phyloP scores from a whole-genome alignment of 345 rosid species.

The Eucalyptus tenuipes region DNA sequence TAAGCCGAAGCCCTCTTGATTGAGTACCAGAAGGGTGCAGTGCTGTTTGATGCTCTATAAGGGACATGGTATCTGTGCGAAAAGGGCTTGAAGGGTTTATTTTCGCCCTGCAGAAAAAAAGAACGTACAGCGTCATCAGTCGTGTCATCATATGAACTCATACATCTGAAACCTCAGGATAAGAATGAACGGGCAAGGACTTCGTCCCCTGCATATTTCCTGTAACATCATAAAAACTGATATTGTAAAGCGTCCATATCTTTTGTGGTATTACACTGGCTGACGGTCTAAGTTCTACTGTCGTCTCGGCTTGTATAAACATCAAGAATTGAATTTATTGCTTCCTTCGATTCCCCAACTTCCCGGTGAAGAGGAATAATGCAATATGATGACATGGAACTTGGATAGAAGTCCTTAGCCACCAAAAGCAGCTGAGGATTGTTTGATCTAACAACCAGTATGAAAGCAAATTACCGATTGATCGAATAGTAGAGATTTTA shows the following conservation, averaged over 20 bases:
- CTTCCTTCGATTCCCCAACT: background rate
- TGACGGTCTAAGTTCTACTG: background rate
- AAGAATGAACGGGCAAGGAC: background rate
- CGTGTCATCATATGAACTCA: background rate
- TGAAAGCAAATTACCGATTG: too few relatives aligned
- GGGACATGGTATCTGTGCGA: slow-evolving; percentile 17
- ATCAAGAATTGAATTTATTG: background rate
- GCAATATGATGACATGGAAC: background rate
- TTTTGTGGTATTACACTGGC: background rate
- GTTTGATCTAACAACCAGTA: too few relatives aligned
- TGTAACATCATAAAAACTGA: background rate
- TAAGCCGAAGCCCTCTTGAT: slow-evolving; percentile 32
- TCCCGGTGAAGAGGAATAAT: background rate
- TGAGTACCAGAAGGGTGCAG: slow-evolving; percentile 44
- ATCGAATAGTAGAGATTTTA: too few relatives aligned
- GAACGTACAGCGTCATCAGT: background rate
- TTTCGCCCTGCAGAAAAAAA: slow-evolving; percentile 20
- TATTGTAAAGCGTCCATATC: background rate
- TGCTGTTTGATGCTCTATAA: slow-evolving; percentile 23
- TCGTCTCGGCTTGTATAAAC: background rate
- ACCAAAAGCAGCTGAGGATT: too few relatives aligned
- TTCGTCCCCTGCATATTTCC: background rate
- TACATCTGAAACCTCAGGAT: background rate
- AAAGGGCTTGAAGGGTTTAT: slow-evolving; percentile 28
- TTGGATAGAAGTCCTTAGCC: too few relatives aligned